These are phyloP conservation scores for Euptelea pleiosperma DNA, from an alignment of 164 flowering plant genomes.

Conservation along the genomic window DNA sequence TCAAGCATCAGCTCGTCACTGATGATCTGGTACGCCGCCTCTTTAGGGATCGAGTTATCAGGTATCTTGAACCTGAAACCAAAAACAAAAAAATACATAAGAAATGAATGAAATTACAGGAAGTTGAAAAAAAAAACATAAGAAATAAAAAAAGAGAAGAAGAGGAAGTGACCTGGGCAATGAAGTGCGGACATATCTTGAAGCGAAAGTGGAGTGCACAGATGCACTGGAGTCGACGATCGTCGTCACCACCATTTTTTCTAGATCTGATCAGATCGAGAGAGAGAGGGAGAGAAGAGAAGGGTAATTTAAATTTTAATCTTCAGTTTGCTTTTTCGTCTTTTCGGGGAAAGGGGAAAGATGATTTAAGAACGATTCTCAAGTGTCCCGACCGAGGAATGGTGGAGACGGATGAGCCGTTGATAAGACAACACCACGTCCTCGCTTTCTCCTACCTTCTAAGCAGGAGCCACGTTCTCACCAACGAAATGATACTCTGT, in stretches of 20 bases:
- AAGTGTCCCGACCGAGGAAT: no score
- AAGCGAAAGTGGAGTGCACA: conserved; percentile 40
- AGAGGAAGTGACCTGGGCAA: conserved; percentile 35
- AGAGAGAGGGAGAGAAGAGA: background rate
- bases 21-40: conserved; percentile 73
- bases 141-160: background rate
- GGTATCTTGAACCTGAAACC: conserved; percentile 50
- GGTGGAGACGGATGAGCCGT: no score
- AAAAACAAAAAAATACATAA: background rate
- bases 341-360: no score
- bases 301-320: no score
- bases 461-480: no score
- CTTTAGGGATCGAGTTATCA: conserved; percentile 58
- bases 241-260: conserved; percentile 36
- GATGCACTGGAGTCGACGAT: conserved; percentile 17
- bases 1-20: conserved; percentile 73
- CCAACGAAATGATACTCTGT: no score
- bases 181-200: conserved; percentile 46
- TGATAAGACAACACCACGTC: no score
- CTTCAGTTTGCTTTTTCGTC: no score
- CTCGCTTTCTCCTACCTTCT: no score
- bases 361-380: no score
- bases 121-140: background rate
- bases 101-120: background rate
- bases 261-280: background rate